Evolutionary conservation across 164 flowering plant species (phyloP).

Genomic region (Kalanchoe fedtschenkoi): DNA sequence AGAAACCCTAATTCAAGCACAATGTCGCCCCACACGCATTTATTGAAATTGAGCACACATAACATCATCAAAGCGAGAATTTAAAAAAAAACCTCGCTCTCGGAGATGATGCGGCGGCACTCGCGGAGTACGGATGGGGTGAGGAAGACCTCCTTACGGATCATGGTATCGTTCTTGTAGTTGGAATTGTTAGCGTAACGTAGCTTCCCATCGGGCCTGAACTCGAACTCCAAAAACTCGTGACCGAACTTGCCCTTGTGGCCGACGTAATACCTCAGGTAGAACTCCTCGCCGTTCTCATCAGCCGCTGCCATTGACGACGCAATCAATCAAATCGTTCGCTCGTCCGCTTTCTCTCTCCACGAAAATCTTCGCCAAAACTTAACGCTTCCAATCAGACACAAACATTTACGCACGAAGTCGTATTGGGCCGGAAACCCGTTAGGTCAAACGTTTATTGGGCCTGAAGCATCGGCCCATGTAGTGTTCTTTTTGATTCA

Average conservation of each 20-base stretch:
- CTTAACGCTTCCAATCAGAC: neutral
- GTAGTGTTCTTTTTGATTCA: too few species aligned
- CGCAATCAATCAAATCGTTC: neutral
- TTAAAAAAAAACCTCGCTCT: constrained; percentile 55
- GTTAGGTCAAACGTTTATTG: neutral
- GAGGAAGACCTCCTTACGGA: constrained; percentile 85
- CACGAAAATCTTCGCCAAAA: neutral
- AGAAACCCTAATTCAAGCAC: too few species aligned
- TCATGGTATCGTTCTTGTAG: constrained; percentile 97
- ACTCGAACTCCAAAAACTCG: constrained; percentile 93
- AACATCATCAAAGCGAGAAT: neutral
- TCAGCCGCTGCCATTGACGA: constrained; percentile 19
- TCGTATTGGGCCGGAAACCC: neutral
- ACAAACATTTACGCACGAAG: neutral
- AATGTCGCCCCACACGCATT: too few species aligned
- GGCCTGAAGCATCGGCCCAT: too few species aligned
- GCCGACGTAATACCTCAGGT: constrained; percentile 77
- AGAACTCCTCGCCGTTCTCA: constrained; percentile 47
- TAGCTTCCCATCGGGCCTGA: constrained; percentile 86
- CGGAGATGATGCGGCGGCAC: constrained; percentile 79
- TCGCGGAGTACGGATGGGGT: constrained; percentile 81
- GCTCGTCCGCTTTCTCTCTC: too few species aligned
- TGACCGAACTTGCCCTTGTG: constrained; percentile 94
- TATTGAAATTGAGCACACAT: neutral
- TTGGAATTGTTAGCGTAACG: constrained; percentile 94